phyloP scores from a whole-genome alignment of 2,329 filamentous ascomycete genomes.

The Sporothrix phasma region DNA sequence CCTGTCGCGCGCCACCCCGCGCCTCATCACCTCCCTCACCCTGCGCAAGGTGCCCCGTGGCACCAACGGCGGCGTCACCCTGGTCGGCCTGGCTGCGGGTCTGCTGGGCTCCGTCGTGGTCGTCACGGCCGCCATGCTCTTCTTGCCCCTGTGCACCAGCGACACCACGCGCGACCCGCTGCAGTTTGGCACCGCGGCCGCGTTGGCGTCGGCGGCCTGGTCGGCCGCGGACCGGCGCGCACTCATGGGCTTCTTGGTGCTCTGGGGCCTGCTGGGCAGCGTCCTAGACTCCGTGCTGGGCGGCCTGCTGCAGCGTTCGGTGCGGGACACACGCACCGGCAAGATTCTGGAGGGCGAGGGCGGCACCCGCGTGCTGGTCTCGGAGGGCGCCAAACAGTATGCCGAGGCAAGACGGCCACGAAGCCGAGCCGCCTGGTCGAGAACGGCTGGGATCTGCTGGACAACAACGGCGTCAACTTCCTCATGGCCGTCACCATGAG shows the following conservation, averaged over 20 bases:
- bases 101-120: conserved; percentile 64
- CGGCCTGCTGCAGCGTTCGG: conserved; percentile 73
- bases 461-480: conserved; percentile 95
- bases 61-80: conserved; percentile 86
- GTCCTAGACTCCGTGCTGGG: conserved; percentile 82
- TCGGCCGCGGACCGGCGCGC: conserved; percentile 34
- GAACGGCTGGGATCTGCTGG: conserved; percentile 62
- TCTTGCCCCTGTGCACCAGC: conserved; percentile 57
- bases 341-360: conserved; percentile 85
- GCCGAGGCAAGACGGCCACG: background rate
- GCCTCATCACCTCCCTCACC: conserved; percentile 72
- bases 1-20: conserved; percentile 61
- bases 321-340: conserved; percentile 71
- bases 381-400: conserved; percentile 5
- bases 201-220: conserved; percentile 31
- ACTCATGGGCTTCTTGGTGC: conserved; percentile 49
- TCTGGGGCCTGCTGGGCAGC: conserved; percentile 70
- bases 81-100: conserved; percentile 63
- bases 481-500: conserved; percentile 82
- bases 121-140: conserved; percentile 50
- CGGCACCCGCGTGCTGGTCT: conserved; percentile 48
- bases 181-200: conserved; percentile 32
- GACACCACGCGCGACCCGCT: conserved; percentile 13
- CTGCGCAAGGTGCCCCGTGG: conserved; percentile 75
- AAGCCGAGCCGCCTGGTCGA: conserved; percentile 55